These are phyloP conservation scores for Aspergillus oerlinghausenensis DNA, from an alignment of 2,329 filamentous ascomycete species.

Conservation along the genomic window DNA sequence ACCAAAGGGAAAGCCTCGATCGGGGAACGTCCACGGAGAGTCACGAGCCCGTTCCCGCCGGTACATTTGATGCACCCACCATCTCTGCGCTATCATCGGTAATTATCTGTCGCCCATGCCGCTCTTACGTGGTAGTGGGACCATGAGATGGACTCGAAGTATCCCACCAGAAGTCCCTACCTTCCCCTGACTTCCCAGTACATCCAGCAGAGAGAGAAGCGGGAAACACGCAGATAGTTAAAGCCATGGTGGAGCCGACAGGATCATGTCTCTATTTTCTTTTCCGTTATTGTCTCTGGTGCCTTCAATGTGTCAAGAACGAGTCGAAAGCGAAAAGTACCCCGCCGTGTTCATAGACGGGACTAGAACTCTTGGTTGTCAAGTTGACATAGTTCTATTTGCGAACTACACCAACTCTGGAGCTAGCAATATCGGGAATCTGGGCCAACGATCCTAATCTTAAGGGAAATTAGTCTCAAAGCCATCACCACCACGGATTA, in stretches of 20 bases:
- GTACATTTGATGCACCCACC: no score
- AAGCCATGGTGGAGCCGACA: background rate
- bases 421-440: slow-evolving; percentile 11
- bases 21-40: background rate
- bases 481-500: background rate
- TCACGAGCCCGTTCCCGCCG: background rate
- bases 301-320: background rate
- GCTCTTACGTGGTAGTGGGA: no score
- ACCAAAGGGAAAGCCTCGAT: background rate
- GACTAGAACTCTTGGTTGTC: background rate
- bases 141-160: no score
- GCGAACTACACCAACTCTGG: slow-evolving; percentile 3
- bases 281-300: background rate
- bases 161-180: background rate
- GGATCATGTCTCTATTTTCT: background rate
- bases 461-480: background rate
- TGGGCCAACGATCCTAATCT: slow-evolving; percentile 10
- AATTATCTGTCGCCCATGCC: no score
- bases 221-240: no score
- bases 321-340: background rate
- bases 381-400: slow-evolving; percentile 1
- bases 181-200: background rate
- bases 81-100: no score
- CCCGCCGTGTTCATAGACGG: background rate
- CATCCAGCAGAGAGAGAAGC: no score